Conservation (phyloP, 257 asterid species). For the Salvia miltiorrhiza region DNA sequence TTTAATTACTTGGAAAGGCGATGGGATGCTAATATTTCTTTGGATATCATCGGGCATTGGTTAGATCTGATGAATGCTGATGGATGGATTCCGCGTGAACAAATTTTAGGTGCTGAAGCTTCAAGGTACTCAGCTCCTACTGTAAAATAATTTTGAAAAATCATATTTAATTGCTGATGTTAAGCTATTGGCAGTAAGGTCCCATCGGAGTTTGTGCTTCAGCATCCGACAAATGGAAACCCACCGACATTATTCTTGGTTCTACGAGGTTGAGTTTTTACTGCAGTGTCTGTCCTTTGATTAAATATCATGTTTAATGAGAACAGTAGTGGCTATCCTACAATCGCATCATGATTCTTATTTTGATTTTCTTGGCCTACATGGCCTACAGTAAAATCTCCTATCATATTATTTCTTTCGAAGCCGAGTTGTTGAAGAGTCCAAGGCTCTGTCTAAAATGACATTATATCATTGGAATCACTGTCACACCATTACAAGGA, state of each 20-base stretch:
- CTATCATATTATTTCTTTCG: slow-evolving; percentile 1
- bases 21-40: slow-evolving; percentile 83
- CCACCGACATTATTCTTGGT: slow-evolving; percentile 90
- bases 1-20: slow-evolving; percentile 58
- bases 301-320: slow-evolving; percentile 1
- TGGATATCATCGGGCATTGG: slow-evolving; percentile 98
- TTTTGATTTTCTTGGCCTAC: slow-evolving; percentile 2
- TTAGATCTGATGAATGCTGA: slow-evolving; percentile 91
- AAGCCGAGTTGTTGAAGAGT: not conserved
- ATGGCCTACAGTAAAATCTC: slow-evolving; percentile 8
- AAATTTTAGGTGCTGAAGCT: slow-evolving; percentile 97
- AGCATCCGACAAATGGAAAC: slow-evolving; percentile 90
- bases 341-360: slow-evolving; percentile 6
- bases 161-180: slow-evolving; percentile 17
- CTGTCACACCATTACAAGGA: slow-evolving; percentile 6
- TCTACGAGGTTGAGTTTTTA: slow-evolving; percentile 56
- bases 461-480: not conserved
- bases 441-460: slow-evolving; percentile 11
- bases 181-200: slow-evolving; percentile 73
- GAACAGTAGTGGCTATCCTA: slow-evolving; percentile 5
- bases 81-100: slow-evolving; percentile 99
- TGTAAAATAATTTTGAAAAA: slow-evolving; percentile 4
- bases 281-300: not conserved
- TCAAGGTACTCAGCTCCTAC: slow-evolving; percentile 48
- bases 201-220: slow-evolving; percentile 88